These are phyloP conservation scores for Lathyrus sativus DNA, from an alignment of 306 rosid species.

Conservation along the genomic window DNA sequence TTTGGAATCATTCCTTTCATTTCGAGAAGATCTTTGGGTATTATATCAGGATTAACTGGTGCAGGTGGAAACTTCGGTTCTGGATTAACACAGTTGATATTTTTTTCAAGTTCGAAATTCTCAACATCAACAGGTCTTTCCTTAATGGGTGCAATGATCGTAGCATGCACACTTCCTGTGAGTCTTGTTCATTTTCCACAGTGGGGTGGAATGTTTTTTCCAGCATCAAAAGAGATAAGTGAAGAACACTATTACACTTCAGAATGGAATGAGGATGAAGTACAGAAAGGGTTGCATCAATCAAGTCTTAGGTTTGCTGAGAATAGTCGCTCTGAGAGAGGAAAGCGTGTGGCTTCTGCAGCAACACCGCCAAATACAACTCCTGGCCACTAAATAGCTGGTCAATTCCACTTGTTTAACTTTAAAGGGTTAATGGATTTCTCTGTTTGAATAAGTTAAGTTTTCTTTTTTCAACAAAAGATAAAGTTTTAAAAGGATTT, in stretches of 20 bases:
- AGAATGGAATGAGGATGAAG: slow-evolving; percentile 82
- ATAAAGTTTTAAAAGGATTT: neutral
- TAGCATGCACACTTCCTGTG: slow-evolving; percentile 76
- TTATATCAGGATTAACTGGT: slow-evolving; percentile 80
- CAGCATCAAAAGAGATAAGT: slow-evolving; percentile 56
- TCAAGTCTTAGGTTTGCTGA: slow-evolving; percentile 80
- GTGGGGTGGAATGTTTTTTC: slow-evolving; percentile 88
- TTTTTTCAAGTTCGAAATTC: slow-evolving; percentile 58
- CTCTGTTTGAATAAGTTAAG: slow-evolving; percentile 19
- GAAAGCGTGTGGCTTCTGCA: slow-evolving; percentile 65
- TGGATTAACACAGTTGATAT: slow-evolving; percentile 75
- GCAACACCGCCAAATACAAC: slow-evolving; percentile 71
- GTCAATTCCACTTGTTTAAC: neutral
- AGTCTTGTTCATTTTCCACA: slow-evolving; percentile 79
- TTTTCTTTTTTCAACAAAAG: neutral
- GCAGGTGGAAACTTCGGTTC: slow-evolving; percentile 91
- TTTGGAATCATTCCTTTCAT: slow-evolving; percentile 84
- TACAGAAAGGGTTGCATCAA: slow-evolving; percentile 61
- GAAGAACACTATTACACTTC: slow-evolving; percentile 70
- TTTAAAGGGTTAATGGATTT: no score
- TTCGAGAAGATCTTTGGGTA: slow-evolving; percentile 71
- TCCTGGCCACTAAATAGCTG: slow-evolving; percentile 41
- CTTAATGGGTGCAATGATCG: slow-evolving; percentile 76
- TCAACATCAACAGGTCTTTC: slow-evolving; percentile 65
- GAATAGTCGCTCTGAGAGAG: slow-evolving; percentile 85